Evolutionary conservation across 2,329 filamentous ascomycete genomes (phyloP).

Genomic region (Aureobasidium sp.): DNA sequence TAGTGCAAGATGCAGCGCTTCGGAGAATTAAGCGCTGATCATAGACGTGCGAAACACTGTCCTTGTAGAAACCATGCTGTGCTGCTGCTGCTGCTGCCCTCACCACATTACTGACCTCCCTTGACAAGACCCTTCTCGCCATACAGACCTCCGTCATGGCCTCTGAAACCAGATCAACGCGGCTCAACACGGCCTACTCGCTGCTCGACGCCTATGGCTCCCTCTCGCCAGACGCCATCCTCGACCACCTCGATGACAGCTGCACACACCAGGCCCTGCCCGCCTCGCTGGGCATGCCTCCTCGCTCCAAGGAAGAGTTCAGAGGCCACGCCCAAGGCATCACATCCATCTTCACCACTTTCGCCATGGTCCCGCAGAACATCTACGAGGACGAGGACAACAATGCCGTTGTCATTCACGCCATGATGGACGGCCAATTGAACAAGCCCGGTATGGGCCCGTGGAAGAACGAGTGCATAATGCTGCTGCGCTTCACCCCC

Average conservation of each 20-base stretch:
- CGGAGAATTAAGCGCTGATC: constrained; percentile 11
- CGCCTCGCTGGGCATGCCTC: constrained; percentile 32
- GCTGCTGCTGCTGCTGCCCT: background rate
- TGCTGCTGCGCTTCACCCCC: constrained; percentile 17
- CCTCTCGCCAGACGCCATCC: constrained; percentile 33
- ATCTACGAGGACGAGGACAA: constrained; percentile 28
- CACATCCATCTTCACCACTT: constrained; percentile 35
- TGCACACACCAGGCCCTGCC: constrained; percentile 37
- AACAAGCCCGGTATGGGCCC: constrained; percentile 17
- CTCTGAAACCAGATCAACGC: constrained; percentile 11
- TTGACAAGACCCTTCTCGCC: background rate
- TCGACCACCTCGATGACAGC: constrained; percentile 27
- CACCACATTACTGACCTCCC: background rate
- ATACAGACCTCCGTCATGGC: background rate
- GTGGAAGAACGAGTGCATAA: constrained; percentile 20
- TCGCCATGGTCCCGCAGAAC: constrained; percentile 32
- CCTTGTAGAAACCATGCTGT: background rate
- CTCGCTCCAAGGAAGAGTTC: constrained; percentile 31
- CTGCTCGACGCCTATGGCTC: constrained; percentile 35
- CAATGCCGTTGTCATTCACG: constrained; percentile 32
- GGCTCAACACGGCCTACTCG: constrained; percentile 24
- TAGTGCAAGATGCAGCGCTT: constrained; percentile 11
- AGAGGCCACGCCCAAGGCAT: constrained; percentile 33
- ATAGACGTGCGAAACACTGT: background rate
- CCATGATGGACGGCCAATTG: constrained; percentile 26